Percentiles rank a stretch among this genome's conserved stretches.
phyloP scores from a whole-genome alignment of 2,329 filamentous ascomycete genomes.

The Diaporthe humulicola region DNA sequence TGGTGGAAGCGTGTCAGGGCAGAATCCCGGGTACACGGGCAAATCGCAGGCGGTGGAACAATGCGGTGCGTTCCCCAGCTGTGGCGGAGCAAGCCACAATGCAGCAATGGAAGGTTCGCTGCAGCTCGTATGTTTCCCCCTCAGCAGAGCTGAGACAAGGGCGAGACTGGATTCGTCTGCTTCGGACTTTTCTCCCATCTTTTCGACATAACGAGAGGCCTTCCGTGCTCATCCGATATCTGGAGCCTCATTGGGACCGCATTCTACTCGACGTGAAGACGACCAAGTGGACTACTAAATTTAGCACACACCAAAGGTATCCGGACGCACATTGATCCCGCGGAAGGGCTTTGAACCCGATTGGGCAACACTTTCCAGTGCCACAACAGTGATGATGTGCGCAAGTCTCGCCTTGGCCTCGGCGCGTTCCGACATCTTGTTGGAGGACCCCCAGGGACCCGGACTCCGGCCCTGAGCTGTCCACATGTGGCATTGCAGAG shows the following conservation, averaged over 20 bases:
- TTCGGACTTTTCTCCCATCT: neutral
- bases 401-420: neutral
- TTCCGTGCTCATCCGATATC: neutral
- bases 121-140: neutral
- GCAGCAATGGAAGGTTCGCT: slow-evolving; percentile 10
- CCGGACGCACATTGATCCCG: neutral
- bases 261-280: neutral
- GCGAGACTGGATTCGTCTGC: too few relatives aligned
- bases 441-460: neutral
- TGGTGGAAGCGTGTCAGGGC: slow-evolving; percentile 15
- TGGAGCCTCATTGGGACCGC: neutral
- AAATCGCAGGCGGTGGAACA: slow-evolving; percentile 15
- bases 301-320: neutral
- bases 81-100: slow-evolving; percentile 27
- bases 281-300: neutral
- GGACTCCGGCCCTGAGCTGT: neutral
- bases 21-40: slow-evolving; percentile 20
- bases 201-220: neutral
- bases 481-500: neutral
- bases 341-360: neutral
- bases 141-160: neutral
- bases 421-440: neutral
- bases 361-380: neutral
- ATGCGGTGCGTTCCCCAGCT: neutral
- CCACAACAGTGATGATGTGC: neutral